Conservation (phyloP, 2,329 filamentous ascomycete genomes). For the Albifimbria verrucaria region DNA sequence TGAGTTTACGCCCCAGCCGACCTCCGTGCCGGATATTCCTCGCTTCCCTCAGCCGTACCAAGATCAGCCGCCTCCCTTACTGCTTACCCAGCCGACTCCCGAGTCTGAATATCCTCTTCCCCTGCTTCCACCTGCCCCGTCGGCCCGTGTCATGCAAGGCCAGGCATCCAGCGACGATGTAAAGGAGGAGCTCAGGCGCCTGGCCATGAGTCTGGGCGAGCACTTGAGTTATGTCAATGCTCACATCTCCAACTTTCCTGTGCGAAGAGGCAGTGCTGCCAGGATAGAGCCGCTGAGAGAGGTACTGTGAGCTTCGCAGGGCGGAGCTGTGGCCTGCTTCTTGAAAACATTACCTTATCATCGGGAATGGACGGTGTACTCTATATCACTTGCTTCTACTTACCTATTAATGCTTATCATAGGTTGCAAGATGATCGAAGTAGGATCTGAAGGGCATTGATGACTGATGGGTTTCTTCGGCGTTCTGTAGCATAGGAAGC, state of each 20-base stretch:
- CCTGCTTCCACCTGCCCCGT: slow-evolving; percentile 42
- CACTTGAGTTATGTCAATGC: slow-evolving; percentile 43
- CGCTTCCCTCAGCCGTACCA: slow-evolving; percentile 15
- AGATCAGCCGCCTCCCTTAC: slow-evolving; percentile 12
- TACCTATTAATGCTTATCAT: no score
- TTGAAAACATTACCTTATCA: no score
- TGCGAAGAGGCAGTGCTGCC: slow-evolving; percentile 29
- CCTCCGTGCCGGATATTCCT: slow-evolving; percentile 20
- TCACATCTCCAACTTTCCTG: slow-evolving; percentile 38
- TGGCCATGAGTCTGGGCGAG: slow-evolving; percentile 48
- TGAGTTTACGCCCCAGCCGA: slow-evolving; percentile 29
- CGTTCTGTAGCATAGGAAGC: background rate
- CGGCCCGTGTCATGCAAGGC: slow-evolving; percentile 51
- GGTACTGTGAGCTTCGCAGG: slow-evolving; percentile 5
- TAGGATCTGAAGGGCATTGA: background rate
- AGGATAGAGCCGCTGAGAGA: slow-evolving; percentile 23
- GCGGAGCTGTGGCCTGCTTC: no score
- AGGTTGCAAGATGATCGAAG: no score
- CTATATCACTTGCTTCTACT: no score
- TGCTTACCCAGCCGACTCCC: background rate
- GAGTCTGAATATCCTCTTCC: slow-evolving; percentile 24
- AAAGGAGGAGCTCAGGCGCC: slow-evolving; percentile 46
- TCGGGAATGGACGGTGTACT: no score
- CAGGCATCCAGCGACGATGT: slow-evolving; percentile 49
- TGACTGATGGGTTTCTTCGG: background rate